Base-by-base conservation (phyloP, 2,329 filamentous ascomycete genomes). In the Penicillium expansum region DNA sequence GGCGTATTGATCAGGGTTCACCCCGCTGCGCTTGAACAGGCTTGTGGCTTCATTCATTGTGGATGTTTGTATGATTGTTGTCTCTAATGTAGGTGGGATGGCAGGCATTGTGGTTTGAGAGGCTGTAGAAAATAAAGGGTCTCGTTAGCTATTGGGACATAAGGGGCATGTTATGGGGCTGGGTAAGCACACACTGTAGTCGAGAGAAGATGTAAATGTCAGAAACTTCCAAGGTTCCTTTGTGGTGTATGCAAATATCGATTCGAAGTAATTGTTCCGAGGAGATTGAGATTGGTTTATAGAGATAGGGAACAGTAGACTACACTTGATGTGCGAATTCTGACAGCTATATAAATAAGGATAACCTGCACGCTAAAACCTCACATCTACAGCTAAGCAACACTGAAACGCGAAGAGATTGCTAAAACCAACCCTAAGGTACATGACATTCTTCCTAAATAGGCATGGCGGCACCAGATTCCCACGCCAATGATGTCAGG, bases 401-500 rank as follows among this genome's bases (percentile, higher is more conserved):
- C 30, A 27, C 39, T 64, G 61, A 65, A 65, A 62, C 58, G 49
- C 42, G 49, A 57, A 42, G 52, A 13, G 48, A 55, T 8, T 55
- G 43, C 43, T 52, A 41, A 55, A 38, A 57, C 39, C 43, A 42
- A 51, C 55, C 44, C 43, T 38, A 6, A 29, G 27, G 27, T 29
- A 55, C 30, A 60, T 60, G 54, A 52, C 33, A 45, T 55, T 53
- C 33, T 60, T 55, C 52, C 60, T 56, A 27, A 59, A 60, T 50
- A 33, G 62, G 60, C 24, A 58, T 60, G 30, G 63, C 54, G 53
- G 27, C 33, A 39, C 29, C 43, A 33, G 13, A 32, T 7, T 42
- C 33, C 41, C 27, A 24, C n/a, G 18, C 43, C 42, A 24, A 51
- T 66, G 63, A 64, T 44, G 59, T 66, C 63, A 66, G n/a, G 55